Evolutionary conservation across 2,329 filamentous ascomycete species (phyloP), one percentile per base, ranked within the genome.

Genomic region (Xylaria sp.): DNA sequence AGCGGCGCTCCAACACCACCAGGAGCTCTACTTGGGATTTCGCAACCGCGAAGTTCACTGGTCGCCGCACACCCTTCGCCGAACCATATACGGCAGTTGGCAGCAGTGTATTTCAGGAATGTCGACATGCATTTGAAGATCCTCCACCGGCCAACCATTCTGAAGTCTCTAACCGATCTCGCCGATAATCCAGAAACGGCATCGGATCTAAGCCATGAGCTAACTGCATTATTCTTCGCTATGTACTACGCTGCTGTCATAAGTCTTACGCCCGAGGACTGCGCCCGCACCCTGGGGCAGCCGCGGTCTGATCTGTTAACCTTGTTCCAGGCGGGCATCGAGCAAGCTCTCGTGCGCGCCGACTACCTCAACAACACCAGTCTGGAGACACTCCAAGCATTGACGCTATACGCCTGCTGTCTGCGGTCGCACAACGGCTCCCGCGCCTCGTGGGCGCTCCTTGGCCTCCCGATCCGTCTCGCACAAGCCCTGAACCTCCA

Each of bases 111-210:
- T 72, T 80, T 80, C 61, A 74, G 75, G 39, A 84, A 82, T 34
- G 81, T 84, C 20, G 83, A 85, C 51, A 79, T 82, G 58, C 76
- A 83, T 41, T 74, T 85, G 68, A 85, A 85, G 73, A 78, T 85
- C 39, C 69, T 85, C 4, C 83, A 85, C 70, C 77, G 79, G n/a
- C 83, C 83, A 2, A 83, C 81, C 0, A 73, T 82, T 28, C 55
- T 69, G 15, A 74, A 72, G 1, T 70, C 76, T 15, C 65, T 84
- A 5, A 77, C 80, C 70, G 74, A 78, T 0, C 78, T 82, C 25
- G 65, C 82, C 78, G 32, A 81, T 77, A 1, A 72, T 76, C 54
- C 68, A 1, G 66, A 72, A 54, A 72, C 70, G 25, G 65, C 63
- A 51, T 32, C 73, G 18, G 74, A 66, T 59, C 74, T 70, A 10